Conservation (phyloP, 257 asterid genomes). For the Solanum commersonii region DNA sequence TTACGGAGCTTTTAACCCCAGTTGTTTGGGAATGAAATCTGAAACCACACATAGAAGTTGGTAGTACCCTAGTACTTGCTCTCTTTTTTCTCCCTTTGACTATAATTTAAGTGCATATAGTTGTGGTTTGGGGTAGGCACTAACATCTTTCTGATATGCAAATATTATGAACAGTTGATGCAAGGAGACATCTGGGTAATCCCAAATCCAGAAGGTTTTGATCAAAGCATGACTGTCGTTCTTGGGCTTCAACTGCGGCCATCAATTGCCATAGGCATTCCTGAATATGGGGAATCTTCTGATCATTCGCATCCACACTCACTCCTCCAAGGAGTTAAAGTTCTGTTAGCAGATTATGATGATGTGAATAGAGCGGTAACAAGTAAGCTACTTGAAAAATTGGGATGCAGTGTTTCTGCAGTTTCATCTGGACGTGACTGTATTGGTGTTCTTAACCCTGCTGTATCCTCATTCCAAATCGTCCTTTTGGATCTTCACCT, state of each 20-base stretch:
- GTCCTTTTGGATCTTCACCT: slow-evolving; percentile 83
- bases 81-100: neutral
- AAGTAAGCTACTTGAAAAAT: slow-evolving; percentile 67
- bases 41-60: neutral
- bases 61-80: neutral
- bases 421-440: slow-evolving; percentile 84
- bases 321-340: slow-evolving; percentile 54
- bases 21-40: neutral
- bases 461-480: slow-evolving; percentile 36
- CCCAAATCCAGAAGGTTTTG: slow-evolving; percentile 60
- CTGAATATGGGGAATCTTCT: slow-evolving; percentile 56
- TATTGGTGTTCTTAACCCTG: slow-evolving; percentile 50
- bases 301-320: slow-evolving; percentile 40
- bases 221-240: slow-evolving; percentile 74
- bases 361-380: slow-evolving; percentile 78
- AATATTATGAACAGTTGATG: slow-evolving; percentile 57
- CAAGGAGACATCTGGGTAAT: slow-evolving; percentile 89
- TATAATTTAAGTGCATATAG: neutral
- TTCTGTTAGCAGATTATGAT: slow-evolving; percentile 77
- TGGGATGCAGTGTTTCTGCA: slow-evolving; percentile 63
- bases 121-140: neutral
- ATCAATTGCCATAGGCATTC: slow-evolving; percentile 27
- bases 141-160: neutral
- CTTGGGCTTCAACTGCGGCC: slow-evolving; percentile 61
- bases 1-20: neutral